A percentile compares a stretch with the other conserved stretches of the same genome.
phyloP scores from a whole-genome alignment of 2,329 filamentous ascomycete species.

The Lecanicillium sp. region DNA sequence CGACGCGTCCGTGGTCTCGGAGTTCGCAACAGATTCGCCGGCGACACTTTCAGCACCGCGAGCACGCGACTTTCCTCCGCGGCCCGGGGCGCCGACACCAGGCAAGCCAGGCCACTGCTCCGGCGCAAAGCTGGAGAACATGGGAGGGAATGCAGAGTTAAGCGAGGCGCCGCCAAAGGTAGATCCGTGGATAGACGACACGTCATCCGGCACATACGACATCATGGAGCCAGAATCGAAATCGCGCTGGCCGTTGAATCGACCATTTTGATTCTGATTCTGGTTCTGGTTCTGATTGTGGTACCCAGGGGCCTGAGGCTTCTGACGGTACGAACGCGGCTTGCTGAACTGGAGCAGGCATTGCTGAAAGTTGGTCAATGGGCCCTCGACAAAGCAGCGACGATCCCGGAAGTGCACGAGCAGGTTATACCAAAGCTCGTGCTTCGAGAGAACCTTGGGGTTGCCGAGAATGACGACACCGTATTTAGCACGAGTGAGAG shows the following conservation, averaged over 20 bases:
- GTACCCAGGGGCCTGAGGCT: conserved; percentile 65
- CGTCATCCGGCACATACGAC: conserved; percentile 94
- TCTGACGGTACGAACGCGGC: conserved; percentile 89
- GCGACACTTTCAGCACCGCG: conserved; percentile 72
- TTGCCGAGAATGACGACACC: conserved; percentile 95
- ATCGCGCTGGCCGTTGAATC: conserved; percentile 41
- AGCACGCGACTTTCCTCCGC: conserved; percentile 61
- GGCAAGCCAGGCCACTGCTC: conserved; percentile 83
- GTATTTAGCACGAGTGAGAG: conserved; percentile 93
- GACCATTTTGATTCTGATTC: conserved; percentile 26
- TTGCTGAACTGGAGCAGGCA: conserved; percentile 92
- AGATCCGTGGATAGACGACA: conserved; percentile 91
- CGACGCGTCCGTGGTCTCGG: conserved; percentile 80
- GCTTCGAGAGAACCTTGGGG: conserved; percentile 94
- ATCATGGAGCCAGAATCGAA: conserved; percentile 82
- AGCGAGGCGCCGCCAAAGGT: conserved; percentile 81
- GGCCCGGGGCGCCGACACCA: conserved; percentile 54
- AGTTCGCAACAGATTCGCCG: conserved; percentile 87
- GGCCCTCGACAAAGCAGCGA: conserved; percentile 92
- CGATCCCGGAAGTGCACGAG: conserved; percentile 94
- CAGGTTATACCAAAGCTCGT: conserved; percentile 94
- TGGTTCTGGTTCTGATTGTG: too few relatives aligned
- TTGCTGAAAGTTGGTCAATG: conserved; percentile 90
- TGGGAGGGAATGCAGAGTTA: conserved; percentile 70
- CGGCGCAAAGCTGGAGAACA: conserved; percentile 87